These are phyloP conservation scores for Angophora floribunda DNA, from an alignment of 345 rosid species.

Conservation along the genomic window DNA sequence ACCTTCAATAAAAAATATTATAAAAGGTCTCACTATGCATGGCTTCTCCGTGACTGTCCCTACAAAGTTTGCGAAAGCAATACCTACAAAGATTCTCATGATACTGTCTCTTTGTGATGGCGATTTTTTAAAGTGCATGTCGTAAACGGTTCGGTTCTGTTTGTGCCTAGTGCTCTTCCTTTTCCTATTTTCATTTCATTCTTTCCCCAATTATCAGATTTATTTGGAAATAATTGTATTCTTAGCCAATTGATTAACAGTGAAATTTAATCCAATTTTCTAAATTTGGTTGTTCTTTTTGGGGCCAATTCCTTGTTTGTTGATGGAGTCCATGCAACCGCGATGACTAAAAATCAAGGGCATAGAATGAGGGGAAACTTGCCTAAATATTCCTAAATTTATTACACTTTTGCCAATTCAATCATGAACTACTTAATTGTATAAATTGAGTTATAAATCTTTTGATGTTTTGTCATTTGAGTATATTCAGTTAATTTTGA, in stretches of 20 bases:
- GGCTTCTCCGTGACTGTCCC: not conserved
- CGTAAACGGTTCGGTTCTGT: not conserved
- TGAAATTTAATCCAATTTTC: not conserved
- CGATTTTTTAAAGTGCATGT: not conserved
- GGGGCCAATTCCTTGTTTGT: not conserved
- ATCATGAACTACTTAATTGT: too few relatives aligned
- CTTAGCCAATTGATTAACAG: not conserved
- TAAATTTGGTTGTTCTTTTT: not conserved
- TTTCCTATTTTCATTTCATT: not conserved
- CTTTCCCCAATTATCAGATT: not conserved
- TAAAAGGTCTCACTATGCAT: not conserved
- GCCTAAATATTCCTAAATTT: too few relatives aligned
- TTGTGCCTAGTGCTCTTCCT: not conserved
- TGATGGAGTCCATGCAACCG: not conserved
- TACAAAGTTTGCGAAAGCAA: not conserved
- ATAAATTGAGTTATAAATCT: too few relatives aligned
- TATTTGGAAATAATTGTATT: not conserved
- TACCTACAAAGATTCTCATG: not conserved
- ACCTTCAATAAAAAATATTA: not conserved
- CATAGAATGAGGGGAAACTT: not conserved
- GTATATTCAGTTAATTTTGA: accelerated
- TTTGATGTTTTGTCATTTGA: too few relatives aligned
- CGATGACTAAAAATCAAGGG: not conserved
- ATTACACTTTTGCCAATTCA: not conserved
- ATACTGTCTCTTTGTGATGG: not conserved